Conservation (phyloP, 352 stramenopile genomes). For the Phytophthora pluvialis region DNA sequence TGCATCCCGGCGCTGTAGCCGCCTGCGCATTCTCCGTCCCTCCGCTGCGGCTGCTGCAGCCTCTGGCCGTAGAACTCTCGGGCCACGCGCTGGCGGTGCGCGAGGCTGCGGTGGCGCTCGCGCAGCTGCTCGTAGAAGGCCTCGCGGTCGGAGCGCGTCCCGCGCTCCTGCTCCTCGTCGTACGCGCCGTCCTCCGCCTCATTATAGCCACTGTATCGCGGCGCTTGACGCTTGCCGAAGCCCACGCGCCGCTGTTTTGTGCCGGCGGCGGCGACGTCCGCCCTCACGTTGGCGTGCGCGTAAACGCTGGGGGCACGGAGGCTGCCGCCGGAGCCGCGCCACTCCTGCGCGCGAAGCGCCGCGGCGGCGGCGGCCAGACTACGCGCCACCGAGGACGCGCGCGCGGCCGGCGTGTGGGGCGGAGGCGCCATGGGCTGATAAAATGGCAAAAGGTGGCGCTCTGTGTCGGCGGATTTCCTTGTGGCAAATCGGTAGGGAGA, state of each 20-base stretch:
- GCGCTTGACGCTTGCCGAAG: slow-evolving; percentile 1
- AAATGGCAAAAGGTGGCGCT: background rate
- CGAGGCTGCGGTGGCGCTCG: slow-evolving; percentile 31
- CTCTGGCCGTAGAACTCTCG: slow-evolving; percentile 19
- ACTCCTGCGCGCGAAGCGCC: slow-evolving; percentile 30
- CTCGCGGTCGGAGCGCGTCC: slow-evolving; percentile 6
- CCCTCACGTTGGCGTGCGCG: background rate
- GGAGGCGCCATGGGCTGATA: background rate
- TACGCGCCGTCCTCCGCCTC: slow-evolving; percentile 1
- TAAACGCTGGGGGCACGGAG: background rate
- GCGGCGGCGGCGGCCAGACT: slow-evolving; percentile 26
- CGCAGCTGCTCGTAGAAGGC: slow-evolving; percentile 29
- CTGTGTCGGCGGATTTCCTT: background rate
- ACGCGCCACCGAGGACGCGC: slow-evolving; percentile 22
- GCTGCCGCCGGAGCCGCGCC: background rate
- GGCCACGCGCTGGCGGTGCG: slow-evolving; percentile 19
- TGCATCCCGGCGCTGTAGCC: slow-evolving; percentile 1
- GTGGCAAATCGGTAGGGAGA: background rate
- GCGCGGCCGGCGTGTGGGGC: background rate
- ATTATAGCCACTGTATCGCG: slow-evolving; percentile 2
- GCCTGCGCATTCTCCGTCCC: background rate
- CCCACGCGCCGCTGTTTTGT: background rate
- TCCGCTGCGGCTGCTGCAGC: background rate
- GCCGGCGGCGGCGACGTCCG: background rate
- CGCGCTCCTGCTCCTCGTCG: background rate